Conservation (phyloP, 2,329 filamentous ascomycete genomes). For the Diaporthe amygdali region DNA sequence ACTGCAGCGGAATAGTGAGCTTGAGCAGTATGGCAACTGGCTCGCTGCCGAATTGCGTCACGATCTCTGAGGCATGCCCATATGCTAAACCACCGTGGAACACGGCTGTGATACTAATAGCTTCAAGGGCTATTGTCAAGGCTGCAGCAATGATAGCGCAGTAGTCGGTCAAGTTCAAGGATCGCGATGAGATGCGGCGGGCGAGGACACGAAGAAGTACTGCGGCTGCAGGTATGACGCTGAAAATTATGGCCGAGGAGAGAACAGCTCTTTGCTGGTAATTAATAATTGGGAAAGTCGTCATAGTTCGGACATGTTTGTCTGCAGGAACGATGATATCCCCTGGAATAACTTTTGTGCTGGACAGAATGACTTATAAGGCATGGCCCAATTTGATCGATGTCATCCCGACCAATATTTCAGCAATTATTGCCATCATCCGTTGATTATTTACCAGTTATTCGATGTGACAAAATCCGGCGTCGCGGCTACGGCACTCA, state of each 20-base stretch:
- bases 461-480: background rate
- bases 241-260: conserved; percentile 2
- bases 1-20: background rate
- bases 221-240: background rate
- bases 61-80: background rate
- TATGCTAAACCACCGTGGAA: background rate
- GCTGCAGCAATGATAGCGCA: background rate
- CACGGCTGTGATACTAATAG: background rate
- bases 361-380: background rate
- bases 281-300: conserved; percentile 7
- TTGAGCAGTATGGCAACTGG: background rate
- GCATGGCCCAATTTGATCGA: background rate
- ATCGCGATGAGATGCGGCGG: conserved; percentile 5
- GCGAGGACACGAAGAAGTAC: conserved; percentile 5
- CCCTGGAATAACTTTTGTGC: background rate
- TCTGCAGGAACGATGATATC: background rate
- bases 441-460: background rate
- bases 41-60: background rate
- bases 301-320: background rate
- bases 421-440: background rate
- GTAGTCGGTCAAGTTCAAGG: conserved; percentile 12
- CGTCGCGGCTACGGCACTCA: background rate
- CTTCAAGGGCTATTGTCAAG: conserved; percentile 3
- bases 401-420: background rate
- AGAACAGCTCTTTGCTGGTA: conserved; percentile 4